Evolutionary conservation across 2,329 filamentous ascomycete genomes (phyloP).

Genomic region (Fusarium sp.): DNA sequence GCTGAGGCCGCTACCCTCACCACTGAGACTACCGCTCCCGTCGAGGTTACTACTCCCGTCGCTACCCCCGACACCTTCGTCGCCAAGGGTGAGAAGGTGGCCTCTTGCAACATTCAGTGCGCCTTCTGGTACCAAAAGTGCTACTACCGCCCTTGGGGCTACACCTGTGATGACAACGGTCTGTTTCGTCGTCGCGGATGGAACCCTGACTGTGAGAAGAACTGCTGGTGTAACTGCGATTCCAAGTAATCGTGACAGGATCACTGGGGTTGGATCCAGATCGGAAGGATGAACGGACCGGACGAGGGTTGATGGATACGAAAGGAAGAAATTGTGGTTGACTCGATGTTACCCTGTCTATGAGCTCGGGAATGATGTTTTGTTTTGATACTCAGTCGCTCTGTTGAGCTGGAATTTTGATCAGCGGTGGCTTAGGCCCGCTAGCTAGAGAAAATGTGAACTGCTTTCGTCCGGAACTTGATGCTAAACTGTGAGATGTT

Average conservation of each 20-base stretch:
- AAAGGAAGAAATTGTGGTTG: not conserved
- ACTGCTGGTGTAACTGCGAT: slow-evolving; percentile 17
- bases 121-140: slow-evolving; percentile 3
- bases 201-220: slow-evolving; percentile 12
- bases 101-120: not conserved
- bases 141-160: slow-evolving; percentile 12
- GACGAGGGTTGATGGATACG: fast-evolving
- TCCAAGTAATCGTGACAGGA: not conserved
- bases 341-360: not conserved
- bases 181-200: not conserved
- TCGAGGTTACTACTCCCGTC: not conserved
- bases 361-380: not conserved
- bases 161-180: slow-evolving; percentile 5
- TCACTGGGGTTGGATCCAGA: not conserved
- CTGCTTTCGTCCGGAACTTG: not conserved
- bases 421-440: not conserved
- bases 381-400: not conserved
- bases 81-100: not conserved
- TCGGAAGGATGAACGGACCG: not conserved
- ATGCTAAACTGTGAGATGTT: not conserved
- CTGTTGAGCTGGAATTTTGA: not conserved
- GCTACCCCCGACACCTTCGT: not conserved
- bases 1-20: not conserved
- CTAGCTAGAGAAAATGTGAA: not conserved
- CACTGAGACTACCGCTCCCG: not conserved